phyloP scores from a whole-genome alignment of 1,139 yeast species.

The Debaryomycetaceae sp. region DNA sequence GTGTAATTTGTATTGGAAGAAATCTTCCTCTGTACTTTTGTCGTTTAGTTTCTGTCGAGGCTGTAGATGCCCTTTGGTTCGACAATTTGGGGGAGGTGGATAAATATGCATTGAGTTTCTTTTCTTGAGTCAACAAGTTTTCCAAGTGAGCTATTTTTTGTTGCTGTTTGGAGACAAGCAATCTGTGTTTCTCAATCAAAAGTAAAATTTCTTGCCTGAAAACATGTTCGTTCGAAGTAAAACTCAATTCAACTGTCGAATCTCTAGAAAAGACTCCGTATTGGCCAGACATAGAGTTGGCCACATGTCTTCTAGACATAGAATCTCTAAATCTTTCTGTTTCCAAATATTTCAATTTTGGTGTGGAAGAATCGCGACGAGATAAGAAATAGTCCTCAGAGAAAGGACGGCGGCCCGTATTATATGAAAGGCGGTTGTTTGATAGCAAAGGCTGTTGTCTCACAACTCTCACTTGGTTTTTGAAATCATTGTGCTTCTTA shows the following conservation, averaged over 20 bases:
- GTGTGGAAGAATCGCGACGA: background rate
- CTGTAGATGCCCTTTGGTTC: slow-evolving; percentile 1
- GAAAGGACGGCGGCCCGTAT: background rate
- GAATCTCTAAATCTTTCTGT: background rate
- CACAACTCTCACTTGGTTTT: background rate
- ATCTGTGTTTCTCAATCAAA: slow-evolving; percentile 23
- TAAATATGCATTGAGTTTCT: slow-evolving; percentile 14
- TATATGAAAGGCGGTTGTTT: background rate
- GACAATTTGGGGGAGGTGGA: slow-evolving; percentile 11
- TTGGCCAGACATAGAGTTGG: background rate
- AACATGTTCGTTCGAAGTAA: slow-evolving; percentile 1
- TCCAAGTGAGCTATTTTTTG: slow-evolving; percentile 26
- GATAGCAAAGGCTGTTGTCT: background rate
- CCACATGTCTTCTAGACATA: background rate
- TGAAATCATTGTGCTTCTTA: slow-evolving; percentile 7
- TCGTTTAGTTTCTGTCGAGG: background rate
- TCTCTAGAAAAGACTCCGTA: background rate
- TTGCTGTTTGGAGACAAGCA: slow-evolving; percentile 25
- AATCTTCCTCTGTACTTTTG: slow-evolving; percentile 14
- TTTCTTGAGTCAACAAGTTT: slow-evolving; percentile 22
- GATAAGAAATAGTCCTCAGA: background rate
- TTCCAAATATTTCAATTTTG: background rate
- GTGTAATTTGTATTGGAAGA: slow-evolving; percentile 18
- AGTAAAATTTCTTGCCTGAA: slow-evolving; percentile 25
- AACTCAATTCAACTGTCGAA: background rate